Base-by-base conservation (phyloP, 2,329 filamentous ascomycete species). In the Apiospora marii region DNA sequence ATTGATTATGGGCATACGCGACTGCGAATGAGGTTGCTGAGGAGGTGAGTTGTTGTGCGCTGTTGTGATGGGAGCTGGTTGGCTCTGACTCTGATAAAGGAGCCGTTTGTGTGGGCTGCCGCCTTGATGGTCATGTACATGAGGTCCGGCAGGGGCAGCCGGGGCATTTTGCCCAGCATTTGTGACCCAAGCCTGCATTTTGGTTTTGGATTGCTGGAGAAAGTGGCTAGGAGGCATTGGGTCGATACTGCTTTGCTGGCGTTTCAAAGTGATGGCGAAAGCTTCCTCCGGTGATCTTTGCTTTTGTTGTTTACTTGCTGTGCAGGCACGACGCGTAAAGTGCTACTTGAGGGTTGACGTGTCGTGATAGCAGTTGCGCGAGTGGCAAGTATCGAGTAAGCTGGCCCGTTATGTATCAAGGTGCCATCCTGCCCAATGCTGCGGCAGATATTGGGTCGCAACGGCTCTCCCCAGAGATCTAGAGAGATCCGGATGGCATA, bases 131-230 rank as follows among this genome's bases (percentile, higher is more conserved):
- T 76, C 78, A 72, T 76, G 74, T 70, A 73, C 77, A 67, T 77
- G 74, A 49, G 72, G 74, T 16, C 71, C 74, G 34, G 72, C 44
- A 69, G 78, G 75, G 71, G 74, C 74, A 68, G 79, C 73, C 70
- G 79, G 75, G 71, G 74, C 75, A 72, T 74, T 73, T 53, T 74
- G 73, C 72, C 77, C 79, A 44, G 77, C 77, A 72, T 76, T 80
- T 34, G 78, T 79, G 41, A 81, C 80, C 79, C 79, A 81, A 74
- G 79, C 80, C 72, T 81, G 80, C 80, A 81, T 81, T 73, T 79
- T 81, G 24, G 71, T 78, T 74, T 78, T 80, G 16, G 78, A 80
- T 48, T 78, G 75, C 73, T 80, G 78, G n/a, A 80, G 76, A 75
- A 81, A 79, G 49, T 78, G 75, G 72, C 76, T 79, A 27, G 78